Base-by-base conservation (phyloP, 192 early-diverging fungal genomes). In the Hyaloraphidium curvatum region DNA sequence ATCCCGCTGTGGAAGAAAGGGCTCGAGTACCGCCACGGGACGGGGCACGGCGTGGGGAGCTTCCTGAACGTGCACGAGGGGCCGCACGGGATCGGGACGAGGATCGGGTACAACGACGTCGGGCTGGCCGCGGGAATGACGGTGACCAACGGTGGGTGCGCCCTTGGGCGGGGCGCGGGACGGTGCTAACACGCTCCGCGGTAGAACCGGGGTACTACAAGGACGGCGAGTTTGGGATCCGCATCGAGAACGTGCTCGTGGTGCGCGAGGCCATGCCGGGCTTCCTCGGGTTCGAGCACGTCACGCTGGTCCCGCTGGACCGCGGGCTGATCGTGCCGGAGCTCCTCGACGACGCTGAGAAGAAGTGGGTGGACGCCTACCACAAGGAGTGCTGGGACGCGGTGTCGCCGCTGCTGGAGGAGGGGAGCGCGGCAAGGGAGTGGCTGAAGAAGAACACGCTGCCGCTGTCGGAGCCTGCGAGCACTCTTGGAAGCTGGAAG, bases 31-130 rank as follows among this genome's bases (percentile, higher is more conserved):
- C 78, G 87, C 27, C 94, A 98, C 61, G 90, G 94, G 41, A 98
- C 94, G 16, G 94, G 94, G 1, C 94, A 98, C 62, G 94, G 94
- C 59, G 91, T 98, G 30, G 94, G 94, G 2, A 71, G 81, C 22
- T 98, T 81, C 70, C 75, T 98, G 55, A 59, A 56, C 14, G 60
- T 64, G 1, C 52, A 65, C 55, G 56, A 63, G 64, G 65, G 91
- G 0, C 94, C 94, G 26, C 94, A 98, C 56, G 89, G 89, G 52
- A 87, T 95, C 51, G 84, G 84, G 17, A 74, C 81, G 35, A 76
- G 90, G 30, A 69, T 76, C 43, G 68, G 59, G 13, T 80, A 76
- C 64, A 80, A 89, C 61, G 80, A 83, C 39, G 74, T 72, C 2
- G 79, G 82, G 1, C 68, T 98, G 31, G 76, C 74, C 31, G 72